A percentile compares a stretch with the other conserved stretches of the same genome.
These are phyloP conservation scores for Penicillium decumbens DNA, from an alignment of 2,329 filamentous ascomycete genomes.

Conservation along the genomic window DNA sequence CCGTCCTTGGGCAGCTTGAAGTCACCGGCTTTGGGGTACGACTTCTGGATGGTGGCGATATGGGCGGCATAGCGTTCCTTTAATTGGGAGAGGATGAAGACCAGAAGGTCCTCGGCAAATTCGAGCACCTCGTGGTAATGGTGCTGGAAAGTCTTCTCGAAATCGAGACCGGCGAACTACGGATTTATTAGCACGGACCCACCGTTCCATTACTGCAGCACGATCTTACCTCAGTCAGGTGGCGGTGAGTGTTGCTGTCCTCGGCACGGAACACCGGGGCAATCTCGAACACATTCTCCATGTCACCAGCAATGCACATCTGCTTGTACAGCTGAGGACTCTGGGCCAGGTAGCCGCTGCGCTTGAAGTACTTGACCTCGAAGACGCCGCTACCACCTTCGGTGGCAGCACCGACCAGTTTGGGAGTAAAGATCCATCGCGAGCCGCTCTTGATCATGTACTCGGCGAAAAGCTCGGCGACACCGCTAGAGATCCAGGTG, in stretches of 20 bases:
- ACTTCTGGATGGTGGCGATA: slow-evolving; percentile 46
- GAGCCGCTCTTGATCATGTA: slow-evolving; percentile 74
- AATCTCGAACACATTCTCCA: slow-evolving; percentile 61
- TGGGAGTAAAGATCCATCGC: slow-evolving; percentile 81
- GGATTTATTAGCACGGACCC: slow-evolving; percentile 15
- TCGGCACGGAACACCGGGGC: slow-evolving; percentile 64
- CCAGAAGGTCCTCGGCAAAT: slow-evolving; percentile 48
- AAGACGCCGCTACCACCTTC: slow-evolving; percentile 95
- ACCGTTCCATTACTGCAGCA: neutral
- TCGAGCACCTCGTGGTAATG: slow-evolving; percentile 51
- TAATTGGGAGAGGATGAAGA: slow-evolving; percentile 47
- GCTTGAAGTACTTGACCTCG: slow-evolving; percentile 80
- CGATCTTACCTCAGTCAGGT: slow-evolving; percentile 55
- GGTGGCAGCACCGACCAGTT: slow-evolving; percentile 81
- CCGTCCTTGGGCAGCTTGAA: slow-evolving; percentile 48
- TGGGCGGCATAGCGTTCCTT: slow-evolving; percentile 43
- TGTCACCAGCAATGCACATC: slow-evolving; percentile 62
- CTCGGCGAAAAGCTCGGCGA: slow-evolving; percentile 67
- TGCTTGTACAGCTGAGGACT: slow-evolving; percentile 65
- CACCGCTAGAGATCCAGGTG: slow-evolving; percentile 64
- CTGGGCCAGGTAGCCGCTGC: slow-evolving; percentile 66
- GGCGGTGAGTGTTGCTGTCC: slow-evolving; percentile 63
- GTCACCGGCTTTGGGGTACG: slow-evolving; percentile 48
- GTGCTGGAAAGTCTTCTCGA: slow-evolving; percentile 48
- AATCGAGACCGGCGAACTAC: slow-evolving; percentile 51